Conservation (phyloP, 306 rosid species). For the Albizia julibrissin region DNA sequence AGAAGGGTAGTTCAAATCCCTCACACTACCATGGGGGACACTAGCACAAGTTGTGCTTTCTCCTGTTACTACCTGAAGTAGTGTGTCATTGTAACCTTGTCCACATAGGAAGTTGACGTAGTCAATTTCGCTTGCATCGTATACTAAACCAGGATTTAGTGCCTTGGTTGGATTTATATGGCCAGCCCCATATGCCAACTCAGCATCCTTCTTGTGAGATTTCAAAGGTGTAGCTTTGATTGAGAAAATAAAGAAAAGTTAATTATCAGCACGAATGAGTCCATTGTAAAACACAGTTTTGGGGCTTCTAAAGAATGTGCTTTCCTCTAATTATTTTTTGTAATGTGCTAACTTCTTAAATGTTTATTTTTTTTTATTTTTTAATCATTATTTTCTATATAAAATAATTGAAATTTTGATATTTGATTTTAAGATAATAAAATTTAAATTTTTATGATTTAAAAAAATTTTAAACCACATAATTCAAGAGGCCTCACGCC, state of each 20-base stretch:
- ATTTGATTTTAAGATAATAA: no score
- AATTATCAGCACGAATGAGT: neutral
- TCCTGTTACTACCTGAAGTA: neutral
- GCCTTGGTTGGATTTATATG: slow-evolving; percentile 43
- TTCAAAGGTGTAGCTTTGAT: slow-evolving; percentile 35
- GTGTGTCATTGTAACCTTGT: slow-evolving; percentile 40
- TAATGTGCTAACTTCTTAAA: no score
- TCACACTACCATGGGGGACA: neutral
- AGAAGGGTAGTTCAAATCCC: slow-evolving; percentile 1
- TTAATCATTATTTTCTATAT: no score
- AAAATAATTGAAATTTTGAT: no score
- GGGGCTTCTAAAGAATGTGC: no score
- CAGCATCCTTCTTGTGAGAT: slow-evolving; percentile 17
- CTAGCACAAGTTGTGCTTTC: neutral
- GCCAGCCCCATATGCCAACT: slow-evolving; percentile 52
- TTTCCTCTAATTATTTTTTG: no score
- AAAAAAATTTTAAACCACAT: no score
- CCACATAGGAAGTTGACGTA: slow-evolving; percentile 44
- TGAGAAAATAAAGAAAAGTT: neutral
- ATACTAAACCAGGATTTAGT: slow-evolving; percentile 38
- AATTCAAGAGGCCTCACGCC: no score
- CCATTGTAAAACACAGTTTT: neutral
- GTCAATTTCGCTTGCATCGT: slow-evolving; percentile 40
- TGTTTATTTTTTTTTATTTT: no score
- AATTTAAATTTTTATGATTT: no score